Percentiles rank a stretch among this genome's conserved stretches.
These are phyloP conservation scores for Sclerotinia sclerotiorum DNA, from an alignment of 2,329 filamentous ascomycete genomes.

Conservation along the genomic window DNA sequence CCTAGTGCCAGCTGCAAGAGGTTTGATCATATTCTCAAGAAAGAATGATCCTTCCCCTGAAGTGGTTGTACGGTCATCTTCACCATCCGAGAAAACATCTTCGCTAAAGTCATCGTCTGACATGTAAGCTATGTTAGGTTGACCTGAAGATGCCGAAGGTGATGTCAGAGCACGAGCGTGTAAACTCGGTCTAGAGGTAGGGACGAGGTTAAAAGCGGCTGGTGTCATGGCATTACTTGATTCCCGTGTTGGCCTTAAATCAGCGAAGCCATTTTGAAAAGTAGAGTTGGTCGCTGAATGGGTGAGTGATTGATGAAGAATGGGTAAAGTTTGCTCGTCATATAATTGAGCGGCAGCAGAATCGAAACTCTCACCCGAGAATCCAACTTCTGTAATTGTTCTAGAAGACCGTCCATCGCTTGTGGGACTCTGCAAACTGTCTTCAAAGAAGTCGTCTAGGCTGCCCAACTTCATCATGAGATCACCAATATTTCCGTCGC, in stretches of 20 bases:
- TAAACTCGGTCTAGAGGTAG: constrained; percentile 61
- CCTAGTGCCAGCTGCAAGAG: constrained; percentile 56
- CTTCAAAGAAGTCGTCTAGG: constrained; percentile 79
- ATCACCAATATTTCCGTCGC: constrained; percentile 75
- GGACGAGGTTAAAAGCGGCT: constrained; percentile 53
- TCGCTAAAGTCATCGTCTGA: constrained; percentile 76
- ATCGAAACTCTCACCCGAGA: constrained; percentile 65
- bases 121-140: constrained; percentile 59
- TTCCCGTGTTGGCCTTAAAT: constrained; percentile 63
- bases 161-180: constrained; percentile 85
- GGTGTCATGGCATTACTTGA: constrained; percentile 64
- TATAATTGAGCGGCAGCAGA: constrained; percentile 75
- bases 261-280: constrained; percentile 86
- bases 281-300: constrained; percentile 68
- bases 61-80: constrained; percentile 49
- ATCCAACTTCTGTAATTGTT: constrained; percentile 64
- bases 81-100: constrained; percentile 77
- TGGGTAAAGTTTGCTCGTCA: constrained; percentile 88
- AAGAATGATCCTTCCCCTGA: constrained; percentile 49
- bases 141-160: constrained; percentile 61
- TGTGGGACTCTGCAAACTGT: constrained; percentile 55
- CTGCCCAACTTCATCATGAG: constrained; percentile 78
- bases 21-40: constrained; percentile 61
- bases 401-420: constrained; percentile 62
- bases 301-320: constrained; percentile 77